A percentile compares a stretch with the other conserved stretches of the same genome.
Conservation (phyloP, 768 basidiomycete genomes). For the Lentinula edodes region DNA sequence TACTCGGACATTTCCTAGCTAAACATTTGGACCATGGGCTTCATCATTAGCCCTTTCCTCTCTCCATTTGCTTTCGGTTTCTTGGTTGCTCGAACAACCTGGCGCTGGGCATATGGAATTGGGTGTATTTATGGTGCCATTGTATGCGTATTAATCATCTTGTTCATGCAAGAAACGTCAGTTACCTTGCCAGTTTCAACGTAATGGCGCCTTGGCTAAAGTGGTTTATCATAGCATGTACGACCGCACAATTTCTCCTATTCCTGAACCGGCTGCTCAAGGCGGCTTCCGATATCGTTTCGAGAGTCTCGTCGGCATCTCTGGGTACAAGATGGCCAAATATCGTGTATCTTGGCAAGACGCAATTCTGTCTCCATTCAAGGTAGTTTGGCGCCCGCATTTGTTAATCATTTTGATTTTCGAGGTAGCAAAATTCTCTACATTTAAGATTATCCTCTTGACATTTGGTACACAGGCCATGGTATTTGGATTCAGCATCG, state of each 20-base stretch:
- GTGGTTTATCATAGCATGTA: slow-evolving; percentile 39
- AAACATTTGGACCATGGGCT: slow-evolving; percentile 70
- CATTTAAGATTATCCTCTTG: not conserved
- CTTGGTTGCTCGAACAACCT: slow-evolving; percentile 52
- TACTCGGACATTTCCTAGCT: slow-evolving; percentile 30
- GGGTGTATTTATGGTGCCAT: slow-evolving; percentile 53
- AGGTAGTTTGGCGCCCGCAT: slow-evolving; percentile 61
- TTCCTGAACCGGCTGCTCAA: slow-evolving; percentile 34
- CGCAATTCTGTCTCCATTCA: slow-evolving; percentile 38
- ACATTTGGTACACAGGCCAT: slow-evolving; percentile 27
- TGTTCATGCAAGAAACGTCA: slow-evolving; percentile 66
- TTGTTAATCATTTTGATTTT: slow-evolving; percentile 45
- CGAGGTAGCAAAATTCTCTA: slow-evolving; percentile 30
- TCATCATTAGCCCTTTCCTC: slow-evolving; percentile 59
- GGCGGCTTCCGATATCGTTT: slow-evolving; percentile 40
- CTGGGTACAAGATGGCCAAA: slow-evolving; percentile 51
- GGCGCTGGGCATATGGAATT: slow-evolving; percentile 66
- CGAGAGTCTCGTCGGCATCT: slow-evolving; percentile 59
- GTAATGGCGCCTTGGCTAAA: not conserved
- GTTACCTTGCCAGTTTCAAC: slow-evolving; percentile 11
- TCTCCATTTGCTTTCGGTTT: slow-evolving; percentile 68
- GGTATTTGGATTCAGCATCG: slow-evolving; percentile 31
- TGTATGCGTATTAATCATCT: slow-evolving; percentile 49
- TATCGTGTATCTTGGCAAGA: slow-evolving; percentile 48
- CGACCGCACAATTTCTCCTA: slow-evolving; percentile 50